Evolutionary conservation across 139 green algal genomes (phyloP), one percentile per base, ranked within the genome.

Genomic region (Eudorina sp.): DNA sequence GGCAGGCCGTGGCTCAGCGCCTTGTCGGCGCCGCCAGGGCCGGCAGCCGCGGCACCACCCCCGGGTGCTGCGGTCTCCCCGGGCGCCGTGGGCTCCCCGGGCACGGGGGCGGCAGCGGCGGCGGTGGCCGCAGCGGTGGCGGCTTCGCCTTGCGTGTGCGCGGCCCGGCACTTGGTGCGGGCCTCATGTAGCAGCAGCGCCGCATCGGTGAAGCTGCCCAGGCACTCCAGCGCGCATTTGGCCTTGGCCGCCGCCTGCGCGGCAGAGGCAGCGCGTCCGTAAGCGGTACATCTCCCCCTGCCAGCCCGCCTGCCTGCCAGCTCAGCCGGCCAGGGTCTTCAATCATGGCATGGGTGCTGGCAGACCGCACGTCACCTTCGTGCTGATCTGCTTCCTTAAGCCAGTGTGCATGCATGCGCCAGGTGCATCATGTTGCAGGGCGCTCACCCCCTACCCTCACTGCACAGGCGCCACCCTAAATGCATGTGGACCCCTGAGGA

Each of bases 161-260:
- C 76, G 9, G 62, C 77, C 2, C 19, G 9, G 38, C 85, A 51
- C 55, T 89, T 66, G 51, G 43, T 34, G 16, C 73, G 88, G 13
- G 91, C 88, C 8, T 45, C n/a, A 43, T 93, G 86, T 5, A 98
- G 82, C 43, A 94, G 46, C 34, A 98, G 53, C 18, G 98, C 79
- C 0, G 95, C 96, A 69, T 97, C 93, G 1, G 98, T 43, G 81
- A 99, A 99, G 27, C 93, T 88, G 34, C 73, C 41, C 21, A 99
- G 89, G 55, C 92, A 92, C 46, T 95, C 85, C 29, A 97, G 80
- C 5, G 92, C 95, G 0, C 95, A 91, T 6, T 92, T 87, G 31
- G 82, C 79, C 66, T 88, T 88, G 34, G 36, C 3, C 41, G 58
- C 58, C 6, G 60, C 60, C 55, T 85, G 78, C 19, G n/a, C 9